Conservation (phyloP, 352 stramenopile genomes). For the Phytophthora sojae region DNA sequence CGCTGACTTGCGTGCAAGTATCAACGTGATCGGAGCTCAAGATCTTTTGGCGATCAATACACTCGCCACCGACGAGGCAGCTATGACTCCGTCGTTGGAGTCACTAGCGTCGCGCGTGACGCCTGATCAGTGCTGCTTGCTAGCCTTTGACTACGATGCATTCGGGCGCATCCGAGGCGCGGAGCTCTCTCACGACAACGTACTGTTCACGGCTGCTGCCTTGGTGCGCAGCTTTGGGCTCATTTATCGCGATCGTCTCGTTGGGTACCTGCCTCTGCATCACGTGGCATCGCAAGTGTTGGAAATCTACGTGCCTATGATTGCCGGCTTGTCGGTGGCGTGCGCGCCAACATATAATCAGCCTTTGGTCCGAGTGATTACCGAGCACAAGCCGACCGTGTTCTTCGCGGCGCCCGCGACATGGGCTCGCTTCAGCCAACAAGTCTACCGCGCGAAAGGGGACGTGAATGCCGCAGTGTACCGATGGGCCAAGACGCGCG, state of each 20-base stretch:
- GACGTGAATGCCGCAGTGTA: conserved; percentile 77
- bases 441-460: conserved; percentile 80
- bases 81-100: conserved; percentile 40
- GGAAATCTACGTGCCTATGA: conserved; percentile 77
- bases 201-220: conserved; percentile 78
- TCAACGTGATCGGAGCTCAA: conserved; percentile 57
- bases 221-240: conserved; percentile 70
- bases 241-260: conserved; percentile 53
- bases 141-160: conserved; percentile 75
- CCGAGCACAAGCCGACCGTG: conserved; percentile 62
- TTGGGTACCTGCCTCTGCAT: conserved; percentile 77
- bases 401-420: conserved; percentile 84
- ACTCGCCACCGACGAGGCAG: conserved; percentile 22
- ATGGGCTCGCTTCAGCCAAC: conserved; percentile 70
- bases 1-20: conserved; percentile 36
- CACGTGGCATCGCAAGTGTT: conserved; percentile 76
- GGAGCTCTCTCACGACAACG: conserved; percentile 85
- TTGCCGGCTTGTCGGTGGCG: conserved; percentile 66
- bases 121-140: conserved; percentile 56
- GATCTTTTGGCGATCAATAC: conserved; percentile 48
- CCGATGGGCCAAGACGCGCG: conserved; percentile 80
- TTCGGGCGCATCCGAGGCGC: conserved; percentile 53
- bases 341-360: conserved; percentile 60
- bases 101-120: conserved; percentile 35
- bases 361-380: conserved; percentile 63